Evolutionary conservation across 345 rosid species (phyloP).

Genomic region (Orychophragmus violaceus): DNA sequence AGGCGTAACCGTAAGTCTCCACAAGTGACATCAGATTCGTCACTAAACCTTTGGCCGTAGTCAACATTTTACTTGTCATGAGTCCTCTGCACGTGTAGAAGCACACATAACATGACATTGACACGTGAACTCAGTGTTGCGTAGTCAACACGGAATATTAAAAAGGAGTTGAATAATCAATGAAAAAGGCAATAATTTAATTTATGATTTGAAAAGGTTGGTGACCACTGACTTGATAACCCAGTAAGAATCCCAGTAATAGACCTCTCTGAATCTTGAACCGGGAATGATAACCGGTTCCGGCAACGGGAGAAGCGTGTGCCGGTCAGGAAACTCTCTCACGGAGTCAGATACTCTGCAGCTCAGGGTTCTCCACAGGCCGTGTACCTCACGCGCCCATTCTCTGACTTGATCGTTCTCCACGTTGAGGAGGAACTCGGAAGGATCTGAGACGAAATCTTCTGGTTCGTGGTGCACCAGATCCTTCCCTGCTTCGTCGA

Average conservation of each 20-base stretch:
- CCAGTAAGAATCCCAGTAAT: slow-evolving; percentile 98
- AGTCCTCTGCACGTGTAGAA: slow-evolving; percentile 58
- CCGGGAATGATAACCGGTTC: slow-evolving; percentile 66
- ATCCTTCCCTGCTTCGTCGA: slow-evolving; percentile 55
- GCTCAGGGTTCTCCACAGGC: slow-evolving; percentile 70
- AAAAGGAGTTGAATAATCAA: neutral
- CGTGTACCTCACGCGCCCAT: slow-evolving; percentile 85
- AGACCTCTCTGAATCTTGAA: slow-evolving; percentile 80
- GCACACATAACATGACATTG: neutral
- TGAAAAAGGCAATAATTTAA: neutral
- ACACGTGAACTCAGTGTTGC: slow-evolving; percentile 3
- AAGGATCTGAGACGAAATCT: slow-evolving; percentile 62
- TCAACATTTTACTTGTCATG: slow-evolving; percentile 77
- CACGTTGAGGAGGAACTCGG: slow-evolving; percentile 62
- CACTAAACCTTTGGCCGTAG: slow-evolving; percentile 66
- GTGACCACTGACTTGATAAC: slow-evolving; percentile 54
- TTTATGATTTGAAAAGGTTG: neutral
- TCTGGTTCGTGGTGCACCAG: slow-evolving; percentile 42
- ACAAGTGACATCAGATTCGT: slow-evolving; percentile 62
- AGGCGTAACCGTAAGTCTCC: slow-evolving; percentile 64
- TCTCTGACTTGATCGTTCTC: slow-evolving; percentile 51
- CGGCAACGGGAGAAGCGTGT: slow-evolving; percentile 79
- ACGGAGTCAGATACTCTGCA: slow-evolving; percentile 52
- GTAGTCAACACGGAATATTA: slow-evolving; percentile 14
- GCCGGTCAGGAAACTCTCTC: slow-evolving; percentile 43